Percentiles rank a stretch among this genome's conserved stretches.
Conservation (phyloP, 2,329 filamentous ascomycete species). For the Sclerotinia trifoliorum region DNA sequence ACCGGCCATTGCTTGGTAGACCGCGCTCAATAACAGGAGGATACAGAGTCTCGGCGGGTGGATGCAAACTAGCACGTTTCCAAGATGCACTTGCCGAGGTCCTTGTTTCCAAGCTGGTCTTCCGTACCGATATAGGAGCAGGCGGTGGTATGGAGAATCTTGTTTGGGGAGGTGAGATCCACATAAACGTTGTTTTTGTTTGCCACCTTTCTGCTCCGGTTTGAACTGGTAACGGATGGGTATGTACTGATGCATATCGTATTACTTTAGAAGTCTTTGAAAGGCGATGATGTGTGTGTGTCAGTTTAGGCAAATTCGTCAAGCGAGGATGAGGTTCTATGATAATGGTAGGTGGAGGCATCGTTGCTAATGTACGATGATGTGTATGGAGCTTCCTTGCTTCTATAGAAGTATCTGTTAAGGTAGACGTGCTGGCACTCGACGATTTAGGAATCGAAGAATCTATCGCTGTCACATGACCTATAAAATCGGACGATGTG, state of each 20-base stretch:
- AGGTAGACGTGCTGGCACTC: not conserved
- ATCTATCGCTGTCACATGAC: not conserved
- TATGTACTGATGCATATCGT: not conserved
- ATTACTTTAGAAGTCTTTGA: not conserved
- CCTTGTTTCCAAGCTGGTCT: not conserved
- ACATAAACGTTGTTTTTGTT: not conserved
- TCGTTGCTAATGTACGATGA: not conserved
- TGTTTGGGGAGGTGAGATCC: not conserved
- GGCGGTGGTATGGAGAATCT: not conserved
- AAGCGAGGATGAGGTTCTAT: not conserved
- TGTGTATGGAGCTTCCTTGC: not conserved
- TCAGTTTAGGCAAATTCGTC: not conserved
- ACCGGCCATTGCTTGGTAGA: not conserved
- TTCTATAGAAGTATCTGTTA: not conserved
- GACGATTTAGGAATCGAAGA: no score
- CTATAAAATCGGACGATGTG: not conserved
- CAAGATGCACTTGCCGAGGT: not conserved
- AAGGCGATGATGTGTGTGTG: not conserved
- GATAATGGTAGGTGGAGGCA: not conserved
- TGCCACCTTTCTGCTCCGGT: not conserved
- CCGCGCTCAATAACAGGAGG: not conserved
- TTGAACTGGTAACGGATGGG: not conserved
- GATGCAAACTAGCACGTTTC: not conserved
- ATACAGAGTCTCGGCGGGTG: constrained; percentile 1
- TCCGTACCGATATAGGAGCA: not conserved